Evolutionary conservation across 306 rosid species (phyloP).

Genomic region (Sicyos edulis): DNA sequence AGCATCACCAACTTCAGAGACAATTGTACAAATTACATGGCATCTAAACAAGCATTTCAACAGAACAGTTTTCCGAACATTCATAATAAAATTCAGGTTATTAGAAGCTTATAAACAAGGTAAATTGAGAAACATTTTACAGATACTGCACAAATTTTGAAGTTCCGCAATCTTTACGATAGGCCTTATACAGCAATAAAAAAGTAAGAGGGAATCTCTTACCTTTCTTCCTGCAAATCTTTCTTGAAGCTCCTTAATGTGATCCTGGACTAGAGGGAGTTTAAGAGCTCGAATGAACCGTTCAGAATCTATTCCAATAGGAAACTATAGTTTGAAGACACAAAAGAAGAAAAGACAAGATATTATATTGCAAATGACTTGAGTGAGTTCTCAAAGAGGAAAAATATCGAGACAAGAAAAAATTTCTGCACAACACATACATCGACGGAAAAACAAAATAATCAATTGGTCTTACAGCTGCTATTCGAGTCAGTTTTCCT

Average conservation of each 20-base stretch:
- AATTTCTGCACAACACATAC: not conserved
- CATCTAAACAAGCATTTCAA: not conserved
- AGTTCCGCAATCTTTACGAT: not conserved
- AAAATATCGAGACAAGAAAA: not conserved
- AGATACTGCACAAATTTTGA: not conserved
- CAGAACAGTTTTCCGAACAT: not conserved
- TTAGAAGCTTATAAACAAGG: not conserved
- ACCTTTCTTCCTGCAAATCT: slow-evolving; percentile 92
- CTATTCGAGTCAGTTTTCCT: slow-evolving; percentile 92
- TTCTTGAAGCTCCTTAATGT: slow-evolving; percentile 71
- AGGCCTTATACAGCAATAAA: not conserved
- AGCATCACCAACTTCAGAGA: not conserved
- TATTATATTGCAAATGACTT: slow-evolving; percentile 30
- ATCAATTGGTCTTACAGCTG: slow-evolving; percentile 58
- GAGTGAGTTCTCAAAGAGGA: slow-evolving; percentile 10
- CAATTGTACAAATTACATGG: not conserved
- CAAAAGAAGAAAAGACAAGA: slow-evolving; percentile 23
- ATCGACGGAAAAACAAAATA: slow-evolving; percentile 24
- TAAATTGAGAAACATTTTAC: not conserved
- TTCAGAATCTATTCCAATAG: slow-evolving; percentile 88
- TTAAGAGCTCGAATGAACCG: slow-evolving; percentile 76
- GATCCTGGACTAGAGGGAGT: slow-evolving; percentile 80
- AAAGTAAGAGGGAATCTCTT: not conserved
- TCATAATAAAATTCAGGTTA: not conserved
- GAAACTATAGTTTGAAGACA: slow-evolving; percentile 64